Evolutionary conservation across 2,329 filamentous ascomycete genomes (phyloP).

Genomic region (Fusarium vanettenii): DNA sequence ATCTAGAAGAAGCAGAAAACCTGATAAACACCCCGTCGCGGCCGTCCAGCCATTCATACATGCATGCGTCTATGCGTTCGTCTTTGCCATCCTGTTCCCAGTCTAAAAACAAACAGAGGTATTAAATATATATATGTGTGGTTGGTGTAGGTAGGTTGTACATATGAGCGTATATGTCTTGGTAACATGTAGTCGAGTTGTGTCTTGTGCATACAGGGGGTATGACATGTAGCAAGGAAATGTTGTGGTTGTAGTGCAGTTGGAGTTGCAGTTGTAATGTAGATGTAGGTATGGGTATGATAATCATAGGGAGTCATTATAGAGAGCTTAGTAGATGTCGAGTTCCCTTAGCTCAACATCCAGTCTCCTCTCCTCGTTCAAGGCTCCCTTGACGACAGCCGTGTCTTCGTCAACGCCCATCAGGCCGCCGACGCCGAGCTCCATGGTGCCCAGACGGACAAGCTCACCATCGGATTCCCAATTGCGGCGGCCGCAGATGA

Average conservation of each 20-base stretch:
- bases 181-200: neutral
- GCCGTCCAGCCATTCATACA: constrained; percentile 20
- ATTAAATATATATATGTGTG: constrained; percentile 36
- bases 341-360: constrained; percentile 47
- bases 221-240: neutral
- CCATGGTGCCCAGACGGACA: constrained; percentile 48
- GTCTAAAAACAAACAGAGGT: constrained; percentile 34
- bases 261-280: neutral
- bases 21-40: constrained; percentile 31
- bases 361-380: constrained; percentile 43
- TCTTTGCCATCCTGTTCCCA: constrained; percentile 12
- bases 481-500: constrained; percentile 45
- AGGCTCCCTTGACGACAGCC: constrained; percentile 43
- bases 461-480: constrained; percentile 44
- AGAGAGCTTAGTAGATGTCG: constrained; percentile 48
- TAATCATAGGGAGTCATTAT: neutral
- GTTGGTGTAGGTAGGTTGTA: constrained; percentile 16
- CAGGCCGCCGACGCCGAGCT: constrained; percentile 43
- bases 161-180: constrained; percentile 20
- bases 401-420: constrained; percentile 38
- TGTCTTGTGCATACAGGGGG: neutral
- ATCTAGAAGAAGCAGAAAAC: constrained; percentile 37
- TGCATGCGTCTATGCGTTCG: constrained; percentile 9
- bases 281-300: neutral
- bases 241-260: neutral